Base-by-base conservation (phyloP, 495 filamentous ascomycete genomes). In the Clohesyomyces aquaticus region DNA sequence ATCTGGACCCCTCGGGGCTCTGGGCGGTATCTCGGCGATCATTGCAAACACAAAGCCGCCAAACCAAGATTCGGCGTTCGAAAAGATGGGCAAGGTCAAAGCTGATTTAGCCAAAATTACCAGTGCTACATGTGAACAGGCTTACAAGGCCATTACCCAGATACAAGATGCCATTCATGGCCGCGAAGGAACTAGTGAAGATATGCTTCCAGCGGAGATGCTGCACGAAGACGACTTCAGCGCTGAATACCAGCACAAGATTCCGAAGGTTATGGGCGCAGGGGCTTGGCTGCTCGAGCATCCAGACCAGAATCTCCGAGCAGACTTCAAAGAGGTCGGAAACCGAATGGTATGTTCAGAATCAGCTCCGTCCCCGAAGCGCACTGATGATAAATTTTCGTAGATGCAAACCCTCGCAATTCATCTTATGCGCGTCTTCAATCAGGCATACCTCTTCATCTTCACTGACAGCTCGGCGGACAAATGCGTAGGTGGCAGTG, bases 131-230 rank as follows among this genome's bases (percentile, higher is more conserved):
- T 48, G 45, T 23, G 45, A 48, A 48, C 16, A 18, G 21, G 16
- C 45, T 18, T 48, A 48, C 21, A 48, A 48, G 45, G 21, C 16
- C 45, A 48, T 48, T 23, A 23, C 21, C 21, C n/a, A 18, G 45
- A 48, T 48, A 18, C 45, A 48, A 48, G 45, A 48, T 48, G 45
- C 45, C 21, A 48, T 48, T 23, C 45, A 48, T 48, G 45, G 45
- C 16, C 45, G 45, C 45, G 32, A 38, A 38, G 32, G 32, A 38
- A 48, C 45, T 23, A 48, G 45, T 48, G 45, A 48, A 48, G 45
- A 48, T 48, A 48, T 18, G 45, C 16, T 48, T 48, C 45, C 45
- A 23, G 21, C 16, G 45, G 45, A 48, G 45, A 48, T 48, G 45
- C 45, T 48, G 45, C 21, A 18, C 21, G 21, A 18, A 18, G 45